Percentiles rank a stretch among this genome's conserved stretches.
Conservation (phyloP, 2,329 filamentous ascomycete genomes). For the Bipolaris gigantea region DNA sequence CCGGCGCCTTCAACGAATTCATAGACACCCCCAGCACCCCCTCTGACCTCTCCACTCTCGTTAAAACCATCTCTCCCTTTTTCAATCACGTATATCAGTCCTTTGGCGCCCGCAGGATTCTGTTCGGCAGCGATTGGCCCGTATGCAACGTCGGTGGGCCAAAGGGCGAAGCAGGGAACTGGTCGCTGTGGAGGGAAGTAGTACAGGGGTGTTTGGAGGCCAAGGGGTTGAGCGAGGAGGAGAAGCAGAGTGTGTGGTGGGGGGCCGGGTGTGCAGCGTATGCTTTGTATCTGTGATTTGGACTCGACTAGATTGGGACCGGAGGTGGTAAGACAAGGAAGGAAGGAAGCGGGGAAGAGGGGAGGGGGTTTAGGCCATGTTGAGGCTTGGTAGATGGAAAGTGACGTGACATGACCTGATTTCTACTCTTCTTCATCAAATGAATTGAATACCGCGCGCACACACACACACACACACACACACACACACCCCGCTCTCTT, state of each 20-base stretch:
- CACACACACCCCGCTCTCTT: too few relatives aligned
- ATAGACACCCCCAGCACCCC: conserved; percentile 41
- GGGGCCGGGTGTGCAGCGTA: conserved; percentile 75
- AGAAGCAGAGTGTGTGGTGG: conserved; percentile 70
- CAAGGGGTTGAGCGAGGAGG: conserved; percentile 58
- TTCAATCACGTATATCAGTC: conserved; percentile 59
- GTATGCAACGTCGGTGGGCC: conserved; percentile 74
- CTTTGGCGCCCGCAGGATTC: conserved; percentile 68
- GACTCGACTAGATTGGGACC: too few relatives aligned
- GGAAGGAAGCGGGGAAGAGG: too few relatives aligned
- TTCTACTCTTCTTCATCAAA: too few relatives aligned
- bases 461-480: too few relatives aligned
- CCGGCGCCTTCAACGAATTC: conserved; percentile 81
- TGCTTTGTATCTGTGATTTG: conserved; percentile 24
- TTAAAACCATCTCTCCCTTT: conserved; percentile 26
- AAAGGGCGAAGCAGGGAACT: conserved; percentile 59
- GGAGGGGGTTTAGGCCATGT: too few relatives aligned
- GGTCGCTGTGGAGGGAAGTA: conserved; percentile 73
- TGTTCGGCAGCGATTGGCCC: conserved; percentile 95
- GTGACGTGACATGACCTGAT: too few relatives aligned
- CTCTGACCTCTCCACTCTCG: not conserved
- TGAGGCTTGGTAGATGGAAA: too few relatives aligned
- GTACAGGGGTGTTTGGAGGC: conserved; percentile 65
- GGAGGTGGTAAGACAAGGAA: too few relatives aligned
- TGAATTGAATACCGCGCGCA: too few relatives aligned